phyloP scores from a whole-genome alignment of 2,329 filamentous ascomycete genomes.

The Xylariaceae sp. region DNA sequence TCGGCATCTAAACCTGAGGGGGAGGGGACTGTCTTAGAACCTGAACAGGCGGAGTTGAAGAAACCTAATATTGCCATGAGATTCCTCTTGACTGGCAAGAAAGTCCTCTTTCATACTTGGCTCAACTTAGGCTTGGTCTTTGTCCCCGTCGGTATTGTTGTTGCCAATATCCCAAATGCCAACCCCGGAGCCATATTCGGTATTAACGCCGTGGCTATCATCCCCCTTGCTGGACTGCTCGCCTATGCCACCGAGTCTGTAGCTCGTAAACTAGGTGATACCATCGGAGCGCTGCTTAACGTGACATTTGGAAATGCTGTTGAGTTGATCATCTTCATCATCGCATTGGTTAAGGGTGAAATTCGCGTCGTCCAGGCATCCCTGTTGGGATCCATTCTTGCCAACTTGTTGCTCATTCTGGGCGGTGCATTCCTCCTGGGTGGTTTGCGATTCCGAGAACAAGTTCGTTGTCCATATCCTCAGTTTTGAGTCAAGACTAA shows the following conservation, averaged over 20 bases:
- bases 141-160: conserved; percentile 71
- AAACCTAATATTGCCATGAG: conserved; percentile 30
- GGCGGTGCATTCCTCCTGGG: conserved; percentile 90
- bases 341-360: conserved; percentile 74
- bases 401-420: conserved; percentile 82
- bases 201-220: conserved; percentile 71
- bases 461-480: conserved; percentile 44
- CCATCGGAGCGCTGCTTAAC: conserved; percentile 68
- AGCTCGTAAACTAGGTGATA: conserved; percentile 67
- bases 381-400: conserved; percentile 81
- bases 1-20: conserved; percentile 47
- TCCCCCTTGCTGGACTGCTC: conserved; percentile 69
- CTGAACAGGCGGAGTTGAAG: conserved; percentile 24
- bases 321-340: conserved; percentile 77
- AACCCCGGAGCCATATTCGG: conserved; percentile 64
- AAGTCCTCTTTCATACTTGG: conserved; percentile 68
- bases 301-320: conserved; percentile 78
- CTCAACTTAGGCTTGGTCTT: conserved; percentile 74
- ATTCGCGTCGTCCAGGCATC: conserved; percentile 91
- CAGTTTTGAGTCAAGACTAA: conserved; percentile 5
- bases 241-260: conserved; percentile 73
- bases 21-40: conserved; percentile 54
- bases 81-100: conserved; percentile 50
- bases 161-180: conserved; percentile 50
- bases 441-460: conserved; percentile 81